Percentiles rank a stretch among this genome's conserved stretches.
phyloP scores from a whole-genome alignment of 371 early-diverging fungal species.

The Cokeromyces recurvatus region DNA sequence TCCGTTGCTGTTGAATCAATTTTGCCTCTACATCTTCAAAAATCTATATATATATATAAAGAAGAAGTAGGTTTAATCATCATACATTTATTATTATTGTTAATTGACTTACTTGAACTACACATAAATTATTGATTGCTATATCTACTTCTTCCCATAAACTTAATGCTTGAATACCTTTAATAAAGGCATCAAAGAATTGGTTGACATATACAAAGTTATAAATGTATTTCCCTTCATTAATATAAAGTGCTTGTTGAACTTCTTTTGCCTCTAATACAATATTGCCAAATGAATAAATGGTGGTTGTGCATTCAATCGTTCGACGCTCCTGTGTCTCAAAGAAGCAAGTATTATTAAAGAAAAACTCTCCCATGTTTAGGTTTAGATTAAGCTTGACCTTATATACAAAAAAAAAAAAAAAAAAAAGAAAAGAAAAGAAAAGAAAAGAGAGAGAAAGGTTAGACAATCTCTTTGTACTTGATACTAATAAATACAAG shows the following conservation, averaged over 20 bases:
- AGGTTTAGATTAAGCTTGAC: conserved; percentile 43
- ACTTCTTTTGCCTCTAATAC: conserved; percentile 58
- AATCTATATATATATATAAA: too few species aligned
- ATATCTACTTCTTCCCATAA: conserved; percentile 50
- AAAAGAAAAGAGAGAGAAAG: too few species aligned
- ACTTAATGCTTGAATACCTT: conserved; percentile 42
- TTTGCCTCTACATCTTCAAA: too few species aligned
- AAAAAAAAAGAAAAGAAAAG: too few species aligned
- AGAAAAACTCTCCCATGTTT: conserved; percentile 36
- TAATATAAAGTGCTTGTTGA: conserved; percentile 45
- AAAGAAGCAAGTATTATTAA: conserved; percentile 49
- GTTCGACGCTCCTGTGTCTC: conserved; percentile 46
- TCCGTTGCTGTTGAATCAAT: too few species aligned
- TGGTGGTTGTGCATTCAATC: conserved; percentile 58
- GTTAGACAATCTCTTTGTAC: too few species aligned
- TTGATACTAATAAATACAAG: too few species aligned
- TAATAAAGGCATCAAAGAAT: conserved; percentile 56
- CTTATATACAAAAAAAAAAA: too few species aligned
- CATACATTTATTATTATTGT: not conserved
- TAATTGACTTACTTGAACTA: conserved; percentile 40
- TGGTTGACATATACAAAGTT: conserved; percentile 59
- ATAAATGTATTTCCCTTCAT: conserved; percentile 43
- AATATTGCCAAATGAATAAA: conserved; percentile 62
- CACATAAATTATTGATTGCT: conserved; percentile 49
- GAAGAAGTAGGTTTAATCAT: too few species aligned